Evolutionary conservation across 331 rosid species (phyloP).

Genomic region (Malus hybrid): DNA sequence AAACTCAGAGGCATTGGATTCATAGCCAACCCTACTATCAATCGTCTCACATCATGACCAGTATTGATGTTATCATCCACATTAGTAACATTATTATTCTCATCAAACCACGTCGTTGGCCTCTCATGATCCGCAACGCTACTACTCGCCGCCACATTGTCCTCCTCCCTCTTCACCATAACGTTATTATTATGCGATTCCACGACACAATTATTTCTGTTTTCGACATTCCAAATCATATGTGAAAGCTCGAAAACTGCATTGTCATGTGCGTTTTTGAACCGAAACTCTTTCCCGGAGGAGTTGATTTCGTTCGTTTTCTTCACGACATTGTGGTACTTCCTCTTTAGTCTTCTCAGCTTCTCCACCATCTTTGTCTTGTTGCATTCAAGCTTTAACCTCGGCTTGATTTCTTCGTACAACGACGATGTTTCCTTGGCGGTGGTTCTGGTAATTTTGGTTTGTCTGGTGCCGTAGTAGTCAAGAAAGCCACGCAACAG

Average conservation of each 20-base stretch:
- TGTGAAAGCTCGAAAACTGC: slow-evolving; percentile 59
- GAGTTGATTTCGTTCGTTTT: slow-evolving; percentile 23
- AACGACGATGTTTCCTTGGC: slow-evolving; percentile 37
- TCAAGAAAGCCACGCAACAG: slow-evolving; percentile 59
- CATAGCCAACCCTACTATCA: slow-evolving; percentile 14
- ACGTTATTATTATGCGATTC: slow-evolving; percentile 1
- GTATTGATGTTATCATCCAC: background rate
- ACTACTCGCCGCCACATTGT: slow-evolving; percentile 6
- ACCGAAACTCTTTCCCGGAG: slow-evolving; percentile 41
- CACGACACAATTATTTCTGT: background rate
- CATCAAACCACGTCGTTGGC: background rate
- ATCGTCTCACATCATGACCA: background rate
- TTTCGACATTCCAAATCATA: slow-evolving; percentile 46
- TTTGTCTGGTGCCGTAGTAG: slow-evolving; percentile 34
- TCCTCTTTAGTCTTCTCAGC: slow-evolving; percentile 68
- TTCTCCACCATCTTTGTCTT: slow-evolving; percentile 63
- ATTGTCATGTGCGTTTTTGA: slow-evolving; percentile 58
- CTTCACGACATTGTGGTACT: slow-evolving; percentile 39
- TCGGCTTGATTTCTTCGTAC: slow-evolving; percentile 44
- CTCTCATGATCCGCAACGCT: background rate
- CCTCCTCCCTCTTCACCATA: background rate
- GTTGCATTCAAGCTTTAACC: slow-evolving; percentile 56
- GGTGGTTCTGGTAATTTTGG: background rate
- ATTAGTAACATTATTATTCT: background rate
- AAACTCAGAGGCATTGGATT: slow-evolving; percentile 4